Evolutionary conservation across 1,284 basidiomycete genomes (phyloP).

Genomic region (Phlebopus sp.): DNA sequence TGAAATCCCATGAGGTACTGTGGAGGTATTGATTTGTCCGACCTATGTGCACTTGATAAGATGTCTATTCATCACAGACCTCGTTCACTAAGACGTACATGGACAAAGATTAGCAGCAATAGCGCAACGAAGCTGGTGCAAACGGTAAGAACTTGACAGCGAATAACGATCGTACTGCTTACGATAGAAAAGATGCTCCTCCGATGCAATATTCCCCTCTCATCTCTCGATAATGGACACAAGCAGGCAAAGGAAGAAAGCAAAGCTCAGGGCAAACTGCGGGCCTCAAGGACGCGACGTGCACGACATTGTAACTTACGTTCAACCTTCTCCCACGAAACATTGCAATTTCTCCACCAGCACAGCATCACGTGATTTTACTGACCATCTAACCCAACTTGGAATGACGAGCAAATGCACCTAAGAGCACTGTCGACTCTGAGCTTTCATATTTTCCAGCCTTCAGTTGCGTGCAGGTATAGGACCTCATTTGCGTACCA

Average conservation of each 20-base stretch:
- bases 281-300: conserved; percentile 23
- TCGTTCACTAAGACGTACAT: conserved; percentile 47
- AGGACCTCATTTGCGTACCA: conserved; percentile 9
- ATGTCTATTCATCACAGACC: conserved; percentile 22
- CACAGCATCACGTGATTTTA: neutral
- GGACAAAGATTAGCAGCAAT: conserved; percentile 73
- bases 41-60: conserved; percentile 49
- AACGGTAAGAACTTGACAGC: conserved; percentile 22
- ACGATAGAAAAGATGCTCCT: conserved; percentile 67
- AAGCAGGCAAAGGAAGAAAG: conserved; percentile 16
- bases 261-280: conserved; percentile 18
- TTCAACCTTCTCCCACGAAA: conserved; percentile 11
- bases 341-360: neutral
- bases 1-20: conserved; percentile 64
- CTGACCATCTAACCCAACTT: neutral
- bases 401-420: conserved; percentile 9
- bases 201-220: conserved; percentile 73
- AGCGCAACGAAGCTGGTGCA: conserved; percentile 56
- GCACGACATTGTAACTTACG: neutral
- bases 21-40: conserved; percentile 75
- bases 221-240: conserved; percentile 40
- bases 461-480: neutral
- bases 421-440: conserved; percentile 9
- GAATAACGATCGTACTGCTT: conserved; percentile 28
- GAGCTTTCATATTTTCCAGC: neutral